phyloP scores from a whole-genome alignment of 306 rosid genomes.

The Urtica urens region DNA sequence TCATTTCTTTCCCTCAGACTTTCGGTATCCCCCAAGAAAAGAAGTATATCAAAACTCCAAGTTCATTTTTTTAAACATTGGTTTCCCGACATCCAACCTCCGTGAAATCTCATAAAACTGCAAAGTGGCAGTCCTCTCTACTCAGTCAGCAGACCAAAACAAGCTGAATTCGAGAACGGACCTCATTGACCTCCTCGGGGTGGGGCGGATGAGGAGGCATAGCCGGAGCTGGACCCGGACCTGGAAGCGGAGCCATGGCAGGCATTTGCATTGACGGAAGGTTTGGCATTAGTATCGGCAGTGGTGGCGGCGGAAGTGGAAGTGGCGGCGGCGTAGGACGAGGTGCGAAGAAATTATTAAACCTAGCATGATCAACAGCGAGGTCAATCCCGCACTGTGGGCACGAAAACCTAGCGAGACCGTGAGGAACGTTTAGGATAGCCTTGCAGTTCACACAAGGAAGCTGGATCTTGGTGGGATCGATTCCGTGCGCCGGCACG shows the following conservation, averaged over 20 bases:
- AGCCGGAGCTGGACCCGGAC: slow-evolving; percentile 11
- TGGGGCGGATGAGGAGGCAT: slow-evolving; percentile 23
- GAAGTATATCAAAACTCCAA: no score
- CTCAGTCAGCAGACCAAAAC: no score
- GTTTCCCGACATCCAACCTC: no score
- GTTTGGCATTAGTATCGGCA: no score
- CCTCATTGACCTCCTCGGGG: slow-evolving; percentile 55
- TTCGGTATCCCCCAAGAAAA: no score
- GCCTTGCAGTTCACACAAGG: slow-evolving; percentile 92
- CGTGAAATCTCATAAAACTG: no score
- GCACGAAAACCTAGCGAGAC: slow-evolving; percentile 62
- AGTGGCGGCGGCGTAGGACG: slow-evolving; percentile 8
- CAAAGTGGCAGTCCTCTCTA: no score
- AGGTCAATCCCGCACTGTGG: slow-evolving; percentile 87
- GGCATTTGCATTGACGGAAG: slow-evolving; percentile 19
- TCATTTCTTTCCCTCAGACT: no score
- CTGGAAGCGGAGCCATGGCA: slow-evolving; percentile 19
- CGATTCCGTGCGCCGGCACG: slow-evolving; percentile 73
- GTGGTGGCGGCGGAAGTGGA: slow-evolving; percentile 18
- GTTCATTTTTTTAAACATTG: no score
- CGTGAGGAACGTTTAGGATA: slow-evolving; percentile 91
- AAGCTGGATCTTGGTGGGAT: slow-evolving; percentile 95
- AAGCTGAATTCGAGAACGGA: background rate
- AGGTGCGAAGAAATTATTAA: slow-evolving; percentile 19
- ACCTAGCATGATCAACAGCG: slow-evolving; percentile 65